These are phyloP conservation scores for Cystobasidium ongulense DNA, from an alignment of 768 basidiomycete species.

Conservation along the genomic window DNA sequence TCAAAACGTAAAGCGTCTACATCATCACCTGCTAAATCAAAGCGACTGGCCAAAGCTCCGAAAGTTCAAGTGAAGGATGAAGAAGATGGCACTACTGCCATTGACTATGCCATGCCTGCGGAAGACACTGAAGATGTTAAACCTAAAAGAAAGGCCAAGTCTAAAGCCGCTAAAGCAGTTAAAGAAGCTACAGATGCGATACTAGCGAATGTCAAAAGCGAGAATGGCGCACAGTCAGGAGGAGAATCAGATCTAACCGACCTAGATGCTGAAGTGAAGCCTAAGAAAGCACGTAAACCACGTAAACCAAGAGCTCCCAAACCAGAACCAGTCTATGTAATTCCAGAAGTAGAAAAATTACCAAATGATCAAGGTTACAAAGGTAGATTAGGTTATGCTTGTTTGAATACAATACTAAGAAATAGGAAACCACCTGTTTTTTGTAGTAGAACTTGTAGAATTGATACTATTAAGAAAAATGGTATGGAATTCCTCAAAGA, in stretches of 20 bases:
- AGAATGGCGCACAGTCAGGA: neutral
- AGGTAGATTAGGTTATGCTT: conserved; percentile 59
- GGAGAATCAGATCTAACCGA: conserved; percentile 24
- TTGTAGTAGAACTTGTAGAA: conserved; percentile 55
- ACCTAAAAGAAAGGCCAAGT: neutral
- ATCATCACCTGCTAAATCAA: neutral
- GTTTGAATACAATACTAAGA: conserved; percentile 73
- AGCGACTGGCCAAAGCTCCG: neutral
- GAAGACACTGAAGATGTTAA: neutral
- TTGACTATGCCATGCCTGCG: neutral
- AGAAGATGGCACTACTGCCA: neutral
- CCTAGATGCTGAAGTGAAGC: conserved; percentile 2
- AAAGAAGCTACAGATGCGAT: neutral
- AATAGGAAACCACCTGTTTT: conserved; percentile 67
- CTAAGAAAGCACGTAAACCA: conserved; percentile 32
- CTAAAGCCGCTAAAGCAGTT: conserved; percentile 1
- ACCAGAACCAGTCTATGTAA: conserved; percentile 36
- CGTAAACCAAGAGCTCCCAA: conserved; percentile 35
- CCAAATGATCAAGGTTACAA: conserved; percentile 35
- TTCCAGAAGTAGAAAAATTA: conserved; percentile 40
- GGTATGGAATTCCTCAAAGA: conserved; percentile 76
- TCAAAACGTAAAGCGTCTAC: neutral
- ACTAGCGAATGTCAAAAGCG: neutral
- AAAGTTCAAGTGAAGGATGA: neutral
- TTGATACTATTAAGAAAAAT: conserved; percentile 69